A percentile compares a stretch with the other conserved stretches of the same genome.
These are phyloP conservation scores for Chlorella variabilis DNA, from an alignment of 163 green algal species.

Conservation along the genomic window DNA sequence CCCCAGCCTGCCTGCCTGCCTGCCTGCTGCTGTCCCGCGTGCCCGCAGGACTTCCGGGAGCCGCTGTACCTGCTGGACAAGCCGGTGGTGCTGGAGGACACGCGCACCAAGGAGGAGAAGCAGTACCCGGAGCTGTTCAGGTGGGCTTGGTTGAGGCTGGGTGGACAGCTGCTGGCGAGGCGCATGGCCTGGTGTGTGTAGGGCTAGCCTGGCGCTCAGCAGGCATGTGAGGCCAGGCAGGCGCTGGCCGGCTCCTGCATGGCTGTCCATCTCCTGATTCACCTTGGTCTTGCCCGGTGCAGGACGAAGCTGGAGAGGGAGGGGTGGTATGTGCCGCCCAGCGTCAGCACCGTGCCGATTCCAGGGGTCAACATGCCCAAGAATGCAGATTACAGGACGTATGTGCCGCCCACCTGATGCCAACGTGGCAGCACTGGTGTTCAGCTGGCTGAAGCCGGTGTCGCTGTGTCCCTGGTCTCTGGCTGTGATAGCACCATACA, in stretches of 20 bases:
- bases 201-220: neutral
- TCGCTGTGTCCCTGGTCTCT: no score
- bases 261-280: no score
- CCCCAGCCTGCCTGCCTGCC: neutral
- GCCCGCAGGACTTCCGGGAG: slow-evolving; percentile 70
- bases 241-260: no score
- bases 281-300: no score
- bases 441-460: neutral
- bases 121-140: slow-evolving; percentile 73
- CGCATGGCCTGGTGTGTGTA: neutral
- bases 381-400: slow-evolving; percentile 30
- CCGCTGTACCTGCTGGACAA: slow-evolving; percentile 70
- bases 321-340: slow-evolving; percentile 34
- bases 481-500: no score
- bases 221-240: no score
- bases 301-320: slow-evolving; percentile 24
- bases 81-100: slow-evolving; percentile 62
- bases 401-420: neutral
- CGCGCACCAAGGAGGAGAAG: slow-evolving; percentile 65
- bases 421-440: no score
- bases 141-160: slow-evolving; percentile 16
- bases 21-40: neutral
- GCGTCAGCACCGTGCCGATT: slow-evolving; percentile 45
- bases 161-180: neutral
- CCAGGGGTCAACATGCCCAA: slow-evolving; percentile 48